Evolutionary conservation across 345 rosid species (phyloP).

Genomic region (Brassica carinata): DNA sequence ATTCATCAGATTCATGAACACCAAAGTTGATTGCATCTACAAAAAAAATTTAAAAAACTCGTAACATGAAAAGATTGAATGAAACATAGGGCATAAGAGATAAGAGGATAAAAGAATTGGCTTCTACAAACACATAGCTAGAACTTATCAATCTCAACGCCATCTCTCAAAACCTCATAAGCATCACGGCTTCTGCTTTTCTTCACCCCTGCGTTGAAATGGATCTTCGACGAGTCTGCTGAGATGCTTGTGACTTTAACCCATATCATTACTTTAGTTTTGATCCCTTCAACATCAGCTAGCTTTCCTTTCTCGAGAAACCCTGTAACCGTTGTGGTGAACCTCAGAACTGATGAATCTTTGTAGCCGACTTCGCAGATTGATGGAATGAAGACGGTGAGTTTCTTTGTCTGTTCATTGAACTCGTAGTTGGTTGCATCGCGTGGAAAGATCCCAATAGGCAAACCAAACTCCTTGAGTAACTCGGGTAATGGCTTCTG

Average conservation of each 20-base stretch:
- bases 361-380: constrained; percentile 81
- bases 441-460: constrained; percentile 89
- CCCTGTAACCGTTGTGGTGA: constrained; percentile 80
- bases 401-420: constrained; percentile 74
- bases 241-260: constrained; percentile 79
- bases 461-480: constrained; percentile 74
- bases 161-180: constrained; percentile 60
- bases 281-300: constrained; percentile 80
- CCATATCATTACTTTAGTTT: constrained; percentile 93
- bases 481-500: constrained; percentile 75
- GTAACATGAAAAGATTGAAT: neutral
- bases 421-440: constrained; percentile 86
- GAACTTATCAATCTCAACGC: constrained; percentile 70
- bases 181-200: constrained; percentile 79
- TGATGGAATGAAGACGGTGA: constrained; percentile 72
- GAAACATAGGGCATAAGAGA: neutral
- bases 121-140: constrained; percentile 17
- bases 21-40: constrained; percentile 6
- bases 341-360: constrained; percentile 79
- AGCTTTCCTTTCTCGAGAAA: constrained; percentile 74
- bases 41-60: neutral
- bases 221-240: constrained; percentile 80
- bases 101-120: constrained; percentile 30
- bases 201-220: constrained; percentile 91
- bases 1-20: constrained; percentile 20